phyloP scores from a whole-genome alignment of 176 grass and related monocot genomes.

The Themeda triandra region DNA sequence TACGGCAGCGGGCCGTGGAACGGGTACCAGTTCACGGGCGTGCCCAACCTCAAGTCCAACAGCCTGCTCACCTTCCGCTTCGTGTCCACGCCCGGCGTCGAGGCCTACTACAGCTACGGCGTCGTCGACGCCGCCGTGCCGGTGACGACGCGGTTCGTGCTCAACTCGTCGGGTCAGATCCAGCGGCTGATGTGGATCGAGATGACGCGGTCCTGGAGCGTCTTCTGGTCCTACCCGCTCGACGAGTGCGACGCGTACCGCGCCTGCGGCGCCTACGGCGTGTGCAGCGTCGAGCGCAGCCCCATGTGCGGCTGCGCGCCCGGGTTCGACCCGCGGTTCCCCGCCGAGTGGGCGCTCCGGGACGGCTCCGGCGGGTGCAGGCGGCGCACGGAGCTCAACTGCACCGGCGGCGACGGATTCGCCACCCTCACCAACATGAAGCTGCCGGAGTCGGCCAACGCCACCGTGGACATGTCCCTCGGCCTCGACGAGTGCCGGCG shows the following conservation, averaged over 20 bases:
- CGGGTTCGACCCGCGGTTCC: constrained; percentile 43
- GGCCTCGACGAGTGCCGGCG: constrained; percentile 39
- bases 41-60: constrained; percentile 37
- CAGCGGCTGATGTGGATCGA: constrained; percentile 45
- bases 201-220: constrained; percentile 32
- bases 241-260: constrained; percentile 58
- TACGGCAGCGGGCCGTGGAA: constrained; percentile 63
- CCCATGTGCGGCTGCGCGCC: constrained; percentile 42
- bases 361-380: constrained; percentile 48
- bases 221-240: constrained; percentile 48
- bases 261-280: constrained; percentile 44
- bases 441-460: constrained; percentile 63
- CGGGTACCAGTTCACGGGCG: constrained; percentile 39
- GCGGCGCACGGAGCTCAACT: constrained; percentile 40
- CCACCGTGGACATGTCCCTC: constrained; percentile 25
- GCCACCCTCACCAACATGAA: constrained; percentile 34
- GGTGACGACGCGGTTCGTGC: constrained; percentile 39
- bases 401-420: constrained; percentile 46
- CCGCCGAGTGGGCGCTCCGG: constrained; percentile 39
- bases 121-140: background rate
- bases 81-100: background rate
- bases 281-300: constrained; percentile 38
- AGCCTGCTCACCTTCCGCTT: constrained; percentile 35
- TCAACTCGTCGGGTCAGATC: constrained; percentile 31
- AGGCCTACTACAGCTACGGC: constrained; percentile 44